Conservation (phyloP, 345 rosid species). For the Eutrema japonicum region DNA sequence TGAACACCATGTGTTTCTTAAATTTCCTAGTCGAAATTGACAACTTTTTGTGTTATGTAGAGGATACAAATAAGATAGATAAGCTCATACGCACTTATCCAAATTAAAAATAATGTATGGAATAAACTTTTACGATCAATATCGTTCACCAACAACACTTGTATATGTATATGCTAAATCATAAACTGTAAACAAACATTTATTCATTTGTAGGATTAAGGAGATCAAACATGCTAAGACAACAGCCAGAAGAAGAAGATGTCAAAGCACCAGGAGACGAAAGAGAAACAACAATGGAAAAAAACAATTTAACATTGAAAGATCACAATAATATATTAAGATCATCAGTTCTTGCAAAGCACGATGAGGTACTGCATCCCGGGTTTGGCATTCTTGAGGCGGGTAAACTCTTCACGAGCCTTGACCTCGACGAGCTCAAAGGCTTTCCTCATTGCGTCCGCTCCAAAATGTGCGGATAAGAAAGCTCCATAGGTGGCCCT, state of each 20-base stretch:
- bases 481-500: conserved; percentile 21
- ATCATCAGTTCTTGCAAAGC: conserved; percentile 24
- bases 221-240: background rate
- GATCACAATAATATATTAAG: background rate
- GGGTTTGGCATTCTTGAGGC: conserved; percentile 18
- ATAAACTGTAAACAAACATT: background rate
- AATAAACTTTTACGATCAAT: background rate
- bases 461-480: conserved; percentile 12
- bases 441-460: background rate
- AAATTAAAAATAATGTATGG: too few relatives aligned
- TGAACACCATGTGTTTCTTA: too few relatives aligned
- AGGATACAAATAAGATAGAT: too few relatives aligned
- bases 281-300: background rate
- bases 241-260: background rate
- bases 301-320: background rate
- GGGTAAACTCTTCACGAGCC: conserved; percentile 10
- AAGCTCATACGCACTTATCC: too few relatives aligned
- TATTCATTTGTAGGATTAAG: background rate
- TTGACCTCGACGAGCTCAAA: conserved; percentile 28
- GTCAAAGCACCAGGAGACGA: background rate
- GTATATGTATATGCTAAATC: background rate
- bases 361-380: conserved; percentile 36
- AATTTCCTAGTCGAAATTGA: too few relatives aligned
- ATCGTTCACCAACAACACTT: background rate
- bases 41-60: too few relatives aligned